Conservation (phyloP, 495 filamentous ascomycete species). For the Lasiosphaeria hispida region DNA sequence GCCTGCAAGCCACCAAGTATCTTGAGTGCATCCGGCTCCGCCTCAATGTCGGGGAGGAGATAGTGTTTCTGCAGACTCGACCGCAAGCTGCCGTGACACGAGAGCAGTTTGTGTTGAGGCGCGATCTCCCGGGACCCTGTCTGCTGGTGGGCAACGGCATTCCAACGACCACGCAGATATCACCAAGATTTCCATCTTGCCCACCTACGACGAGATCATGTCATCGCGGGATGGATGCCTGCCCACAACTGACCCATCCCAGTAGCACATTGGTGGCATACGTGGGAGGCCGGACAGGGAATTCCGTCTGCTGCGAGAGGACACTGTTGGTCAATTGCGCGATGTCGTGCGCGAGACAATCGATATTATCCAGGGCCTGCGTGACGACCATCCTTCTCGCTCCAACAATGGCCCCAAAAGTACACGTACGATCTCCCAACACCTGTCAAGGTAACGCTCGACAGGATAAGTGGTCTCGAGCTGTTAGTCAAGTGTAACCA, state of each 20-base stretch:
- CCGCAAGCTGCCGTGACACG: constrained; percentile 13
- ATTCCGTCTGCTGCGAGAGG: constrained; percentile 66
- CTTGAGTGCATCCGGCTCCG: constrained; percentile 28
- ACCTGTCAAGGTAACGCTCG: constrained; percentile 40
- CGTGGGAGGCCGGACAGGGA: constrained; percentile 64
- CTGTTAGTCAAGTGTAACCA: constrained; percentile 56
- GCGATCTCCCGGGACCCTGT: constrained; percentile 55
- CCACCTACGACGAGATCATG: constrained; percentile 60
- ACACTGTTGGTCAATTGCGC: constrained; percentile 60
- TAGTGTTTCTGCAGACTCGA: constrained; percentile 1
- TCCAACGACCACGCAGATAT: constrained; percentile 67
- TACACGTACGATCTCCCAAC: constrained; percentile 41
- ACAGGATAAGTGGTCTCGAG: constrained; percentile 51
- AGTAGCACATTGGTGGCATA: constrained; percentile 58
- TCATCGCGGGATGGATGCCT: constrained; percentile 57
- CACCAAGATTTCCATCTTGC: constrained; percentile 59
- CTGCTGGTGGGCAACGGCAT: constrained; percentile 55
- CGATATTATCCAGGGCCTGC: constrained; percentile 19
- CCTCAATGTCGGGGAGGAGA: constrained; percentile 25
- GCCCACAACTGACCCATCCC: constrained; percentile 48
- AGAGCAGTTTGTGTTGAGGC: constrained; percentile 39
- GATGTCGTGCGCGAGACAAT: constrained; percentile 52
- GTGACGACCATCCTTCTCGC: background rate
- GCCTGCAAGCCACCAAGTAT: constrained; percentile 28
- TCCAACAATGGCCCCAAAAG: constrained; percentile 24